Base-by-base conservation (phyloP, 441 rosid species). In the Euphorbia corollata region DNA sequence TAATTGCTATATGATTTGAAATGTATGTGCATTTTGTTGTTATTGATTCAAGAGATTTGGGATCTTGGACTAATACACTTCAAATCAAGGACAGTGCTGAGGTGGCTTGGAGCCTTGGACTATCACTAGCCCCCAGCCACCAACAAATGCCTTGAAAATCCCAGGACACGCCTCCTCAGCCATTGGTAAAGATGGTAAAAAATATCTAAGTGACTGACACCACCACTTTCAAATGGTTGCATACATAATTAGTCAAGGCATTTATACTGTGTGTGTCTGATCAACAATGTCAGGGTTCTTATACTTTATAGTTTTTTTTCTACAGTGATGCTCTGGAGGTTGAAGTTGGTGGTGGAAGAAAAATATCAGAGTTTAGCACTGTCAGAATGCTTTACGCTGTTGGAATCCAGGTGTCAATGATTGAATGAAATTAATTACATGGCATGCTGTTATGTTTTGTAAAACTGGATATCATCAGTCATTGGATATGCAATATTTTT, bases 311-410 rank as follows among this genome's bases (percentile, higher is more conserved):
- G 34, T 71, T 8, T 59, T 56, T 56, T 74, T 67, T 53, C 65
- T 77, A 77, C 87, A 95, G 98, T 79, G 73, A 85, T 76, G 85
- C 89, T 68, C 77, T 95, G 74, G 96, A 92, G 86, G 61, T 95
- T 77, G 99, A 92, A 80, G 72, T 90, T 67, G 99, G 99, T 57
- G 98, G 96, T 59, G 96, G 98, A 73, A 82, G 99, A 74, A 92
- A 95, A 82, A 59, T 95, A 69, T 92, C 98, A 8, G 86, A 86
- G 70, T 90, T 91, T 80, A 87, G 96, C 79, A 85, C 92, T 15
- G 79, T 90, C 61, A 89, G 98, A 73, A 79, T 81, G 84, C 66
- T 87, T 80, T 95, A 87, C 76, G 74, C 85, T 69, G 71, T 95
- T 61, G 99, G 99, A 76, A 76, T 95, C 75, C 91, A 85, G 98